Percentiles rank a stretch among this genome's conserved stretches.
phyloP scores from a whole-genome alignment of 148 eudicot genomes.

The Fallopia convolvulus region DNA sequence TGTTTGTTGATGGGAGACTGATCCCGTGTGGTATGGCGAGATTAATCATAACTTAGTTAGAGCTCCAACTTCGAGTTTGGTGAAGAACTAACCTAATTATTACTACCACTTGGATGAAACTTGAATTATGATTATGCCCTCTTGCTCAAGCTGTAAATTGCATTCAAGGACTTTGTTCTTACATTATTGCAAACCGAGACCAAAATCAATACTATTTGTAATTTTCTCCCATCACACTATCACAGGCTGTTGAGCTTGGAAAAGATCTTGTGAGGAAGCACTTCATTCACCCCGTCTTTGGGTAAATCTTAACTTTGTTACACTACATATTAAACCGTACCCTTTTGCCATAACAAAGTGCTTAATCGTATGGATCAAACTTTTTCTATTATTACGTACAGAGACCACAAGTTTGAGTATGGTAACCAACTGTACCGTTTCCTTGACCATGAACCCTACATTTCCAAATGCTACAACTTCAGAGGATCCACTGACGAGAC shows the following conservation, averaged over 20 bases:
- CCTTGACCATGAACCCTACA: constrained; percentile 84
- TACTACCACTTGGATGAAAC: neutral
- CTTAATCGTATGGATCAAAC: neutral
- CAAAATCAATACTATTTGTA: neutral
- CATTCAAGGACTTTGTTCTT: neutral
- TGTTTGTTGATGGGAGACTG: neutral
- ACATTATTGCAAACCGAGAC: neutral
- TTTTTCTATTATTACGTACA: constrained; percentile 11
- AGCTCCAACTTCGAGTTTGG: neutral
- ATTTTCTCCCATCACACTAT: constrained; percentile 14
- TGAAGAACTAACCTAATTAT: neutral
- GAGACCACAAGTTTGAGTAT: constrained; percentile 71
- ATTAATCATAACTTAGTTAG: neutral
- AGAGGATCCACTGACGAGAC: constrained; percentile 60
- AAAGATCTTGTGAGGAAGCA: constrained; percentile 68
- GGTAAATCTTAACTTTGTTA: constrained; percentile 33
- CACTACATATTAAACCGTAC: neutral
- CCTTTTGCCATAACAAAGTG: neutral
- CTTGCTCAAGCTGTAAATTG: neutral
- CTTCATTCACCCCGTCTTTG: constrained; percentile 76
- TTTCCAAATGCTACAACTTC: constrained; percentile 73
- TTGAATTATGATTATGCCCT: neutral
- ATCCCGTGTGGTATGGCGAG: neutral
- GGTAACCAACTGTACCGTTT: constrained; percentile 66
- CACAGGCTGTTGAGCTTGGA: constrained; percentile 78